Conservation (phyloP, 2,329 filamentous ascomycete species). For the Talaromyces sp. region DNA sequence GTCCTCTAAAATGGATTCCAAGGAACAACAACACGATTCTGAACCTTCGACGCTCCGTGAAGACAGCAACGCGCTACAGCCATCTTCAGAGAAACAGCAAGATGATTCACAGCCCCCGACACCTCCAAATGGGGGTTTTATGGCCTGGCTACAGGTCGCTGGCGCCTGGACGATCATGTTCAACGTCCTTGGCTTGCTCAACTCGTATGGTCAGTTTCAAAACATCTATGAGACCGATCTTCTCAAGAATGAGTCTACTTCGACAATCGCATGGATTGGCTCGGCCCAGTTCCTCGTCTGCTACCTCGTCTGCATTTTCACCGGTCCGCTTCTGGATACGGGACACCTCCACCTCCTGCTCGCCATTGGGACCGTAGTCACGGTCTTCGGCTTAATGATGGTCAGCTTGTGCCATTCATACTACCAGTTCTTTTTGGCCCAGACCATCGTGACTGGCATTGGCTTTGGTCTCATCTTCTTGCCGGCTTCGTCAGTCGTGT, state of each 20-base stretch:
- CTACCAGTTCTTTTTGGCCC: slow-evolving; percentile 47
- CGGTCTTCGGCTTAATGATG: slow-evolving; percentile 3
- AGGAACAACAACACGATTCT: slow-evolving; percentile 2
- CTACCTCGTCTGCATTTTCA: slow-evolving; percentile 4
- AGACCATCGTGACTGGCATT: slow-evolving; percentile 40
- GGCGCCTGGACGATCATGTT: slow-evolving; percentile 3
- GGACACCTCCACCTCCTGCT: slow-evolving; percentile 4
- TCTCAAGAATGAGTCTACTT: slow-evolving; percentile 39
- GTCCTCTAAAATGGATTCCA: slow-evolving; percentile 1
- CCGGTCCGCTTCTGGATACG: slow-evolving; percentile 1
- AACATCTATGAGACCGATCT: slow-evolving; percentile 46
- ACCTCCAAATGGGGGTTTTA: slow-evolving; percentile 2
- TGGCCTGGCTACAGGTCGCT: slow-evolving; percentile 6
- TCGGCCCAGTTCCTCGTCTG: slow-evolving; percentile 1
- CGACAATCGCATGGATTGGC: slow-evolving; percentile 31
- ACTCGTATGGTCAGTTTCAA: slow-evolving; percentile 51
- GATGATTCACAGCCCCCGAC: background rate
- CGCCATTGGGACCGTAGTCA: background rate
- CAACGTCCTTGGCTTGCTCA: slow-evolving; percentile 18
- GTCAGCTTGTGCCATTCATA: slow-evolving; percentile 24
- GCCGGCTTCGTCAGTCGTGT: slow-evolving; percentile 25
- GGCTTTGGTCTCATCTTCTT: slow-evolving; percentile 40
- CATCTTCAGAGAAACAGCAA: too few species aligned
- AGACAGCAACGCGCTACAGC: background rate
- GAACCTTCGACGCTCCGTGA: background rate